Evolutionary conservation across 371 early-diverging fungal species (phyloP), one percentile per base, ranked within the genome.

Genomic region (Mucor piriformis): DNA sequence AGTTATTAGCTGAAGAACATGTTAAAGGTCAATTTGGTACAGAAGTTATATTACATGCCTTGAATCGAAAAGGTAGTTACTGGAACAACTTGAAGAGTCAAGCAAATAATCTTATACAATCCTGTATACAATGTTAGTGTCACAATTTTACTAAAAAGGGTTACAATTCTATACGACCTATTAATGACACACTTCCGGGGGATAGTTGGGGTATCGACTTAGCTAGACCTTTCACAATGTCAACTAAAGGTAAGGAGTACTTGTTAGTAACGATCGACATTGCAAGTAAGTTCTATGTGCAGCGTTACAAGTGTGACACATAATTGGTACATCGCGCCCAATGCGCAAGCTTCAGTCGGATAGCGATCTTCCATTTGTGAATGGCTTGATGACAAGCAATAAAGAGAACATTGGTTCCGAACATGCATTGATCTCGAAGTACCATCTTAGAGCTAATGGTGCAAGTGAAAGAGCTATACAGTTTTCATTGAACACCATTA

Each of bases 361-460:
- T 57, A 66, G 72, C 52, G 76, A 69, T 18, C 56, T 43, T 2
- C 70, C 72, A 46, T 66, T 69, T 48, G 44, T 56, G 0, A 69
- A 67, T 35, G 6, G 7, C 11, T 12, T 65, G 16, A 55, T 59
- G 37, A 42, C 33, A 20, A 37, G 10, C 1, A 13, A 67, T 2
- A 24, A 23, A 12, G 15, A 63, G 15, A 10, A 25, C 2, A 11
- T 49, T 0, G 40, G 5, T 5, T 40, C 16, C 16, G 57, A 72
- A 18, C 64, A 66, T 29, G 24, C 63, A 6, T 33, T 58, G 3
- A 59, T 66, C 12, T 42, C 68, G 0, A 38, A 65, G 6, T 70
- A 74, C 43, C 59, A 67, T 29, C 68, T 65, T 0, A 13, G 63
- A 32, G 65, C 54, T 13, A 74, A 74, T 61, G 70, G 65, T 23